Conservation (phyloP, 768 basidiomycete genomes). For the Psilocybe subaeruginosa region DNA sequence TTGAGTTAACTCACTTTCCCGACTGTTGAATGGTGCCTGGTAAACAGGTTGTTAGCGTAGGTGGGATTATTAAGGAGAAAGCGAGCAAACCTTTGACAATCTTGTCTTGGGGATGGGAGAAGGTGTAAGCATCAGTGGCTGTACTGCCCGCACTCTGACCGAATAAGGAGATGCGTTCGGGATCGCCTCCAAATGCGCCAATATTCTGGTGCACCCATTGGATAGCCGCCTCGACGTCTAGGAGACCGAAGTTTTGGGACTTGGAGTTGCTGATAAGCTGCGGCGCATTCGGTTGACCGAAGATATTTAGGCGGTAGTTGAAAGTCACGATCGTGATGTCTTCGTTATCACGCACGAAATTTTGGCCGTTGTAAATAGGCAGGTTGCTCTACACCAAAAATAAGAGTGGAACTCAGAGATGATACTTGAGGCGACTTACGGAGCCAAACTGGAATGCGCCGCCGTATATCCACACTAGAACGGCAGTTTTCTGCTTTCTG, state of each 20-base stretch:
- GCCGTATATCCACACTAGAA: constrained; percentile 41
- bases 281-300: constrained; percentile 42
- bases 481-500: constrained; percentile 37
- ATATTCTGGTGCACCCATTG: constrained; percentile 53
- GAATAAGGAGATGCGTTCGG: constrained; percentile 37
- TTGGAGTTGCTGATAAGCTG: constrained; percentile 28
- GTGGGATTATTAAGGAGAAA: constrained; percentile 10
- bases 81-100: constrained; percentile 26
- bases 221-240: constrained; percentile 43
- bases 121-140: constrained; percentile 36
- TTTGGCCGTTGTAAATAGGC: constrained; percentile 29
- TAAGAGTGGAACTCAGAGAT: neutral
- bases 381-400: constrained; percentile 28
- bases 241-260: constrained; percentile 41
- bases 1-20: constrained; percentile 30
- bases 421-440: constrained; percentile 21
- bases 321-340: constrained; percentile 38
- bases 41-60: neutral
- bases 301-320: constrained; percentile 43
- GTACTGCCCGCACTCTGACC: constrained; percentile 41
- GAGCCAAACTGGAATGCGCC: constrained; percentile 39
- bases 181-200: constrained; percentile 45
- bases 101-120: constrained; percentile 35
- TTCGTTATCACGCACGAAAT: constrained; percentile 34
- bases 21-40: constrained; percentile 38